These are phyloP conservation scores for Crithidia thermophila DNA, from an alignment of 208 protist genomes.

Conservation along the genomic window DNA sequence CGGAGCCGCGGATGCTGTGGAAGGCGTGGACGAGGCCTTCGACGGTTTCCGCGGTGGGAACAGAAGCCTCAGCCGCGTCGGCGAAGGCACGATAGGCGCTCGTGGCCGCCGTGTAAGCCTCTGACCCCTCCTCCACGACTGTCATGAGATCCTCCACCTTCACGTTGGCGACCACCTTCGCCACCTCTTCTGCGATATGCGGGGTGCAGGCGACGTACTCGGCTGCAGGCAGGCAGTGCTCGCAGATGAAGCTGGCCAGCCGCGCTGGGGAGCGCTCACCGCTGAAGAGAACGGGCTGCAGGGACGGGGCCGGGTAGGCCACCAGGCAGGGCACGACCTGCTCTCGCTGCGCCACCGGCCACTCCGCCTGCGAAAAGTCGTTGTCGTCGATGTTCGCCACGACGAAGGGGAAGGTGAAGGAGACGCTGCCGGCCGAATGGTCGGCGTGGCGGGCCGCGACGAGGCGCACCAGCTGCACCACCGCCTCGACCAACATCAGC, in stretches of 20 bases:
- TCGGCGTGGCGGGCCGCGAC: constrained; percentile 24
- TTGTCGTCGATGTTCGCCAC: constrained; percentile 75
- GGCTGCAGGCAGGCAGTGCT: constrained; percentile 19
- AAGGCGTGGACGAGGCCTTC: neutral
- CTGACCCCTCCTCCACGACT: constrained; percentile 7
- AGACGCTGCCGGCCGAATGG: constrained; percentile 16
- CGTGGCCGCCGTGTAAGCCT: neutral
- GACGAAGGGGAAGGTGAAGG: constrained; percentile 41
- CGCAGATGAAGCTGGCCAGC: constrained; percentile 16
- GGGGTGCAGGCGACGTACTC: constrained; percentile 11
- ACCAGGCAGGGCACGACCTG: constrained; percentile 52
- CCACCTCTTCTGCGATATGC: constrained; percentile 14
- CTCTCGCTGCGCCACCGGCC: constrained; percentile 37
- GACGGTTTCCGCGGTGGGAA: neutral
- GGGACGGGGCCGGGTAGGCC: constrained; percentile 25
- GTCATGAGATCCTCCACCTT: constrained; percentile 12
- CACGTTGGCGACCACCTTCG: constrained; percentile 4
- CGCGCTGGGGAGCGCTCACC: neutral
- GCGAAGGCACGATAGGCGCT: neutral
- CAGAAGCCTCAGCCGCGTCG: neutral
- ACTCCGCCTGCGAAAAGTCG: constrained; percentile 50
- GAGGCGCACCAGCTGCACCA: constrained; percentile 39
- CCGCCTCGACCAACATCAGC: constrained; percentile 49
- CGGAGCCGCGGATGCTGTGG: neutral
- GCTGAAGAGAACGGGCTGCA: neutral